A percentile compares a stretch with the other conserved stretches of the same genome.
Evolutionary conservation across 345 rosid species (phyloP).

Genomic region (Triadica sebifera): DNA sequence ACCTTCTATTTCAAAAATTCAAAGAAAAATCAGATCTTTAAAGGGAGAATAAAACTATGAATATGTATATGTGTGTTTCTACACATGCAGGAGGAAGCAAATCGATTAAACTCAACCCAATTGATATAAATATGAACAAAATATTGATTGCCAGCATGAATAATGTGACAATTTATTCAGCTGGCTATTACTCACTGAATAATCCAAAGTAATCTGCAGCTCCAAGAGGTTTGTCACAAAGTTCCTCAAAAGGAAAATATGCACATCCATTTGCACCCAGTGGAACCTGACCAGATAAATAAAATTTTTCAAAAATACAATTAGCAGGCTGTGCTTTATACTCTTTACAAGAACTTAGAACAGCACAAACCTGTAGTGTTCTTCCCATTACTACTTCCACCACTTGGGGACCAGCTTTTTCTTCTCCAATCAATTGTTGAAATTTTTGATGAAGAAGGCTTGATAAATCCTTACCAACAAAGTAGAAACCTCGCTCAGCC

Average conservation of each 20-base stretch:
- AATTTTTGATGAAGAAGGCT: conserved; percentile 59
- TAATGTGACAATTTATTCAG: conserved; percentile 7
- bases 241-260: conserved; percentile 79
- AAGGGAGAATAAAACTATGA: not conserved
- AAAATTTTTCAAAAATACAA: conserved; percentile 3
- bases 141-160: not conserved
- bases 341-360: not conserved
- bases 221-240: conserved; percentile 92
- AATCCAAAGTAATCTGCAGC: conserved; percentile 98
- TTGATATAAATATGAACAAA: not conserved
- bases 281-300: conserved; percentile 49
- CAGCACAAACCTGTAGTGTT: conserved; percentile 55
- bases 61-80: not conserved
- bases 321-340: not conserved
- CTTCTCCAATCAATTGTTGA: conserved; percentile 61
- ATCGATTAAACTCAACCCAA: conserved; percentile 5
- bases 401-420: conserved; percentile 49
- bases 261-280: conserved; percentile 91
- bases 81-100: not conserved
- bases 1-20: not conserved
- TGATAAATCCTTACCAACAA: conserved; percentile 65
- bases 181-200: conserved; percentile 63
- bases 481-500: conserved; percentile 95
- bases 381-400: conserved; percentile 98
- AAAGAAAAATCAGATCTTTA: not conserved